These are phyloP conservation scores for Albatrellus ellisii DNA, from an alignment of 768 basidiomycete genomes.

Conservation along the genomic window DNA sequence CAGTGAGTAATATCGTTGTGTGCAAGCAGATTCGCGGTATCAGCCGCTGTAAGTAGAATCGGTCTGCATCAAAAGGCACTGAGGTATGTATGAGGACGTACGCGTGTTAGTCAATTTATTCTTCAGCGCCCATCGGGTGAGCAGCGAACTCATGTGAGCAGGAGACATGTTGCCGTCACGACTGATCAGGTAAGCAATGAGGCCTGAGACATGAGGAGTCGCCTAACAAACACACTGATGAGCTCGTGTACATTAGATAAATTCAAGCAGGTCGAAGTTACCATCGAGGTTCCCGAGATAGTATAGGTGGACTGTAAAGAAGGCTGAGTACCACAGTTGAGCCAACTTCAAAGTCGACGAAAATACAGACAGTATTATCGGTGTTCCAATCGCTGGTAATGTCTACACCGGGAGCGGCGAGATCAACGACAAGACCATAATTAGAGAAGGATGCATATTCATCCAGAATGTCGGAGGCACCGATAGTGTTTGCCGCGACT, in stretches of 20 bases:
- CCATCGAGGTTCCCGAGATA: constrained; percentile 3
- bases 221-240: not conserved
- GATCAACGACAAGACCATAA: constrained; percentile 12
- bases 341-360: too few relatives aligned
- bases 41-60: not conserved
- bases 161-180: constrained; percentile 6
- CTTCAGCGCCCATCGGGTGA: not conserved
- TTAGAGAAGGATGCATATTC: constrained; percentile 12
- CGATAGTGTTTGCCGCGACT: constrained; percentile 11
- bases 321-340: not conserved
- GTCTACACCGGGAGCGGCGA: constrained; percentile 13
- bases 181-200: constrained; percentile 1
- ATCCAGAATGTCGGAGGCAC: constrained; percentile 9
- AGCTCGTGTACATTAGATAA: not conserved
- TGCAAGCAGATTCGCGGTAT: constrained; percentile 2
- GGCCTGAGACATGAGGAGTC: constrained; percentile 1
- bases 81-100: not conserved
- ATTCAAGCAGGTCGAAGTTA: not conserved
- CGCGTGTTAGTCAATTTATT: not conserved
- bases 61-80: not conserved
- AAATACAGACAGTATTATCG: not conserved
- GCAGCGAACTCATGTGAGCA: not conserved
- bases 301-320: not conserved
- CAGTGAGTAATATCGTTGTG: not conserved
- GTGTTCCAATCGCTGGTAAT: constrained; percentile 8